These are phyloP conservation scores for Halophytophthora polymorphica DNA, from an alignment of 352 stramenopile genomes.

Conservation along the genomic window DNA sequence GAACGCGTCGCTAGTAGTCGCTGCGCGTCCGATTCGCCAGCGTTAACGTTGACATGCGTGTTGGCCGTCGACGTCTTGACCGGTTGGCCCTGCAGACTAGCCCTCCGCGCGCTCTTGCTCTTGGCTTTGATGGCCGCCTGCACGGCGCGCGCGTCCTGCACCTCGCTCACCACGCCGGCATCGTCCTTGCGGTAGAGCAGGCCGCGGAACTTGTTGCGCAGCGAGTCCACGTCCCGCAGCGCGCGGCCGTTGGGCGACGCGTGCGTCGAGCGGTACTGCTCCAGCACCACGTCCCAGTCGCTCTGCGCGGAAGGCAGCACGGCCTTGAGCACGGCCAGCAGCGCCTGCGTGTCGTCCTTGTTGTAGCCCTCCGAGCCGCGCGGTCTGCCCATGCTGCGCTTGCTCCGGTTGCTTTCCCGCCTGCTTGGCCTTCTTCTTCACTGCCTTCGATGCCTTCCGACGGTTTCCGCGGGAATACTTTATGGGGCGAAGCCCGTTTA, in stretches of 20 bases:
- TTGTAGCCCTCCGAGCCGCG: conserved; percentile 33
- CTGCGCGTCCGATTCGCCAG: no score
- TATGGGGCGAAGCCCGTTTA: no score
- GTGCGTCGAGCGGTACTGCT: conserved; percentile 30
- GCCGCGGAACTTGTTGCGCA: conserved; percentile 39
- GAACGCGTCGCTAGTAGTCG: no score
- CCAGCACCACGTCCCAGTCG: conserved; percentile 28
- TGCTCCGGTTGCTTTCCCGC: no score
- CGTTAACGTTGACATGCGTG: no score
- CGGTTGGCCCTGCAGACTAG: no score
- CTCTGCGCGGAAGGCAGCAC: conserved; percentile 21
- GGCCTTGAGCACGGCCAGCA: conserved; percentile 23
- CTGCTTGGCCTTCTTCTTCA: no score
- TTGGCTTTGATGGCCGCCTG: conserved; percentile 27
- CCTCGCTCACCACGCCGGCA: conserved; percentile 8
- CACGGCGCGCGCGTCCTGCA: conserved; percentile 29
- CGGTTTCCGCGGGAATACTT: no score
- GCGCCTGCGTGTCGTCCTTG: conserved; percentile 15
- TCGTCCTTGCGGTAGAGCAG: conserved; percentile 30
- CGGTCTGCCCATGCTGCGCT: no score
- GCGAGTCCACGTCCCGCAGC: conserved; percentile 14
- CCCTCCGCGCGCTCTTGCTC: no score
- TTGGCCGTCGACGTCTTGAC: no score
- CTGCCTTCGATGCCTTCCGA: no score
- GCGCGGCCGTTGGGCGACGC: conserved; percentile 24